Conservation (phyloP, 768 basidiomycete genomes). For the Psilocybe sp. region DNA sequence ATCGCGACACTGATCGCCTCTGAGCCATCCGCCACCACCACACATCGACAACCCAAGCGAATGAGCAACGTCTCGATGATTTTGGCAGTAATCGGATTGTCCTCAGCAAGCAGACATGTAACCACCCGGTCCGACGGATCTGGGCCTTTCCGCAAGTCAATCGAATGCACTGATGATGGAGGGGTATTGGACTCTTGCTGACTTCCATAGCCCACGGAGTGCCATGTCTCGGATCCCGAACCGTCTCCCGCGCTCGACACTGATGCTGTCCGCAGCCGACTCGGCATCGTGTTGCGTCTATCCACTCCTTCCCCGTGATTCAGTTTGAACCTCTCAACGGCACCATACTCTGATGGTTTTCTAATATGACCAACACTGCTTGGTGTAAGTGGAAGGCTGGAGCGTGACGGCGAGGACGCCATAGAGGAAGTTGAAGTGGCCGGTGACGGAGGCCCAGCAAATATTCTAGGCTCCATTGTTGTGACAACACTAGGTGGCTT, state of each 20-base stretch:
- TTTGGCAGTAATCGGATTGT: conserved; percentile 97
- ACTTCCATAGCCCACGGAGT: conserved; percentile 53
- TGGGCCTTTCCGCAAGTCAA: conserved; percentile 72
- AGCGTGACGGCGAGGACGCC: conserved; percentile 83
- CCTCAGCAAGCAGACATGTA: conserved; percentile 92
- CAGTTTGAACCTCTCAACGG: conserved; percentile 85
- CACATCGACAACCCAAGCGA: conserved; percentile 91
- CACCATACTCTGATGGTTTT: conserved; percentile 87
- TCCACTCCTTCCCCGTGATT: conserved; percentile 76
- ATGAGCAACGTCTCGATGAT: conserved; percentile 94
- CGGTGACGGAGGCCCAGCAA: conserved; percentile 86
- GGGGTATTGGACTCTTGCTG: conserved; percentile 66
- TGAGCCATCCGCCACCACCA: conserved; percentile 94
- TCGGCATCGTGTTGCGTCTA: conserved; percentile 81
- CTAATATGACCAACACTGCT: conserved; percentile 61
- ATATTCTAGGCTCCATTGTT: conserved; percentile 56
- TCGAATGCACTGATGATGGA: conserved; percentile 82
- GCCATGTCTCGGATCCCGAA: conserved; percentile 75
- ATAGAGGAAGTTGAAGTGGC: conserved; percentile 90
- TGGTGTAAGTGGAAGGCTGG: conserved; percentile 68
- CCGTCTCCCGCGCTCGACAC: conserved; percentile 80
- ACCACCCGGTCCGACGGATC: conserved; percentile 87
- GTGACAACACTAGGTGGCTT: conserved; percentile 80
- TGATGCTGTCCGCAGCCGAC: conserved; percentile 82
- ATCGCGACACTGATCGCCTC: conserved; percentile 97